These are phyloP conservation scores for Auricularia sp. DNA, from an alignment of 768 basidiomycete genomes.

Conservation along the genomic window DNA sequence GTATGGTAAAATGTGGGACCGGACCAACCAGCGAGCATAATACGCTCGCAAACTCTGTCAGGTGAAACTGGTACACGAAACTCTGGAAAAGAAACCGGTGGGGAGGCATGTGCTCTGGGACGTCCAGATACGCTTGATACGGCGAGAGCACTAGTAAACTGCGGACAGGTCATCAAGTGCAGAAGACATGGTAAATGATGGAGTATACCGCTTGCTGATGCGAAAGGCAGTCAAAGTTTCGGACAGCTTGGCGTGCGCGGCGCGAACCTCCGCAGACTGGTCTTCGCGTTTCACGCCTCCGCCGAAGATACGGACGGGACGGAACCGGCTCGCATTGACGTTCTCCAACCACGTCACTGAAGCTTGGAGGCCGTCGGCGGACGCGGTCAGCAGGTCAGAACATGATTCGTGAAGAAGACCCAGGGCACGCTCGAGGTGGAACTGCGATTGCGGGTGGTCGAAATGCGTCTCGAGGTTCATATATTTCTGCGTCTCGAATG, in stretches of 20 bases:
- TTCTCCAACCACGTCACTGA: slow-evolving; percentile 42
- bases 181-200: no score
- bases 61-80: slow-evolving; percentile 57
- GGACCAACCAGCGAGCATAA: slow-evolving; percentile 27
- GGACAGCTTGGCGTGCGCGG: no score
- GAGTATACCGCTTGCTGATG: no score
- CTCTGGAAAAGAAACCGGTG: slow-evolving; percentile 67
- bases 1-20: neutral
- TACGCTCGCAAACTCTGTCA: slow-evolving; percentile 27
- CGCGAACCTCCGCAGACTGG: no score
- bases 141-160: slow-evolving; percentile 41
- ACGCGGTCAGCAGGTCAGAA: slow-evolving; percentile 39
- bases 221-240: no score
- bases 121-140: slow-evolving; percentile 36
- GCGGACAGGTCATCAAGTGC: neutral
- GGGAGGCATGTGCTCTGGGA: slow-evolving; percentile 33
- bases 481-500: slow-evolving; percentile 64
- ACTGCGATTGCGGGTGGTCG: slow-evolving; percentile 36
- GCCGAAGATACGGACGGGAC: no score
- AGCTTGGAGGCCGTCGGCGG: slow-evolving; percentile 30
- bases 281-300: no score
- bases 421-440: slow-evolving; percentile 32
- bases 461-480: slow-evolving; percentile 52
- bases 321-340: slow-evolving; percentile 16
- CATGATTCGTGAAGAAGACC: slow-evolving; percentile 43